phyloP scores from a whole-genome alignment of 495 filamentous ascomycete genomes.

The Penicillium lividum region DNA sequence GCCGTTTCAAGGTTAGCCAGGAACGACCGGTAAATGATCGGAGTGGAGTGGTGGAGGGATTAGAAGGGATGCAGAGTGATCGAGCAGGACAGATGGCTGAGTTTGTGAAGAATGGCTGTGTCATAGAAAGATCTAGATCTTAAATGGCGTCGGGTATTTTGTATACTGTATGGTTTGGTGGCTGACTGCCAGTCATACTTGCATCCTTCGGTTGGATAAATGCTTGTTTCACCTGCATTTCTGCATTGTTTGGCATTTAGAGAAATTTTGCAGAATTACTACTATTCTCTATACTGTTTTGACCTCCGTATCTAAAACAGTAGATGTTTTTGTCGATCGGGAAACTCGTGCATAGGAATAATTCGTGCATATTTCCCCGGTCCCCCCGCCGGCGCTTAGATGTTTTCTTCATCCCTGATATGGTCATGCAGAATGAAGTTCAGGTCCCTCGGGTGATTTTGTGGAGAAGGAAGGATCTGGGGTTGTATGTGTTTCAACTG shows the following conservation, averaged over 20 bases:
- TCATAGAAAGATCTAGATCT: not conserved
- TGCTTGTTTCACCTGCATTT: conserved; percentile 9
- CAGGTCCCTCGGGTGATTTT: not conserved
- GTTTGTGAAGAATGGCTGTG: conserved; percentile 18
- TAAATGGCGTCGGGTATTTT: not conserved
- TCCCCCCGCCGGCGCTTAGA: conserved; percentile 10
- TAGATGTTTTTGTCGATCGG: conserved; percentile 11
- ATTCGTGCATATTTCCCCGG: not conserved
- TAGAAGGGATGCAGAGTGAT: conserved; percentile 19
- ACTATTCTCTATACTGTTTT: too few species aligned
- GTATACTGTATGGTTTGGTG: not conserved
- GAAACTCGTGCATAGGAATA: not conserved
- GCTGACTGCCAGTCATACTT: conserved; percentile 1
- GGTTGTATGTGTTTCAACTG: too few species aligned
- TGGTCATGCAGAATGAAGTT: not conserved
- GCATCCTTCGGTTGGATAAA: conserved; percentile 23
- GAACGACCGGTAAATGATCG: conserved; percentile 46
- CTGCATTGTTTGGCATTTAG: not conserved
- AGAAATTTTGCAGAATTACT: too few species aligned
- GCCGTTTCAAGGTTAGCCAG: conserved; percentile 59
- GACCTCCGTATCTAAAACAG: conserved; percentile 20
- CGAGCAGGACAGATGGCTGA: conserved; percentile 21
- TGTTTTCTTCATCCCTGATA: conserved; percentile 4
- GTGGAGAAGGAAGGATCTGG: not conserved
- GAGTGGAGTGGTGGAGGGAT: conserved; percentile 49